phyloP scores from a whole-genome alignment of 1,284 basidiomycete species.

The Porodaedalea pini region DNA sequence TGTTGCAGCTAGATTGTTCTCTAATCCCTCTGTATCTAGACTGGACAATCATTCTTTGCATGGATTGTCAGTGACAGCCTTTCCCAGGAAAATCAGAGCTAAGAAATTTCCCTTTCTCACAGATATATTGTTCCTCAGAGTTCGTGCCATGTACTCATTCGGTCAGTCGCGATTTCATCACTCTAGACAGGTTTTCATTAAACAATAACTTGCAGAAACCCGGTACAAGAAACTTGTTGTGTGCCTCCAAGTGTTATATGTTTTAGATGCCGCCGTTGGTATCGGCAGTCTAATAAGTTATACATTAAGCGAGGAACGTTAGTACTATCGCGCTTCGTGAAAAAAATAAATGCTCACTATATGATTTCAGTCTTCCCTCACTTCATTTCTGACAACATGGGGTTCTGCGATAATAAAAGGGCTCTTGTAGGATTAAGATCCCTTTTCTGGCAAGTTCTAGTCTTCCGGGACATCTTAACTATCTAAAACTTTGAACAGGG shows the following conservation, averaged over 20 bases:
- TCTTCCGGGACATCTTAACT: too few species aligned
- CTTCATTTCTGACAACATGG: neutral
- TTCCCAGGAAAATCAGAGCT: neutral
- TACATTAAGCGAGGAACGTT: neutral
- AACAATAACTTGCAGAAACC: neutral
- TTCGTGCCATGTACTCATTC: neutral
- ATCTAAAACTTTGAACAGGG: too few species aligned
- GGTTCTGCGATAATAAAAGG: neutral
- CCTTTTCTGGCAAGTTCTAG: neutral
- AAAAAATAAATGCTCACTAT: neutral
- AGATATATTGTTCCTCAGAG: slow-evolving; percentile 6
- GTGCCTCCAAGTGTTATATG: neutral
- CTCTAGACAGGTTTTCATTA: neutral
- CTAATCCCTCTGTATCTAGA: neutral
- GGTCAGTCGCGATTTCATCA: neutral
- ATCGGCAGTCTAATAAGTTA: neutral
- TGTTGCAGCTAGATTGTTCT: neutral
- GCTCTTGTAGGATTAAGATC: neutral
- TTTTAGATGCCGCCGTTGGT: neutral
- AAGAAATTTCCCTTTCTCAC: neutral
- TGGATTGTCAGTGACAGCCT: neutral
- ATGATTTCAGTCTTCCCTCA: neutral
- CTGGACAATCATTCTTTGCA: neutral
- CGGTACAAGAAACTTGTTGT: neutral
- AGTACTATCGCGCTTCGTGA: neutral